These are phyloP conservation scores for Barnettozyma siamensis DNA, from an alignment of 805 yeast genomes.

Conservation along the genomic window DNA sequence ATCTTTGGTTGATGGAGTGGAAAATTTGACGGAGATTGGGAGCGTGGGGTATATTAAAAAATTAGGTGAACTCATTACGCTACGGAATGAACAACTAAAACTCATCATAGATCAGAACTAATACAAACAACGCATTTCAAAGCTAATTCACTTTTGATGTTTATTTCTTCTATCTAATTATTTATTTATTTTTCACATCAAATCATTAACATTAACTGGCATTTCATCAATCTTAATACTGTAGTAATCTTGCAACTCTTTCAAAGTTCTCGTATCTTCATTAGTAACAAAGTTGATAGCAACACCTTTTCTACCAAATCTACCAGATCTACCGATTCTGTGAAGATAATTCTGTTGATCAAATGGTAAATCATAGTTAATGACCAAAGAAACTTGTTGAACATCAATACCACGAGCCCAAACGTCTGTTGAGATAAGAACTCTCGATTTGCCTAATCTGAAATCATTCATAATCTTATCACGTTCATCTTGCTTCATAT, in stretches of 20 bases:
- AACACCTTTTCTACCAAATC: conserved; percentile 98
- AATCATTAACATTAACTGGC: conserved; percentile 67
- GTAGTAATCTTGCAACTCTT: conserved; percentile 71
- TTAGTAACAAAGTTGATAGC: conserved; percentile 90
- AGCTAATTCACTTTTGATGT: neutral
- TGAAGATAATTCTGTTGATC: conserved; percentile 95
- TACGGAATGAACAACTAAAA: conserved; percentile 18
- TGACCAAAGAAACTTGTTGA: conserved; percentile 93
- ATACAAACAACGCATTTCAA: neutral
- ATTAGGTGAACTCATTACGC: conserved; percentile 15
- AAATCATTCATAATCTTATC: conserved; percentile 94
- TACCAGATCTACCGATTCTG: conserved; percentile 96
- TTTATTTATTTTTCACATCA: conserved; percentile 13
- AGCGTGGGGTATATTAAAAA: conserved; percentile 14
- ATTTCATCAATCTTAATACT: conserved; percentile 69
- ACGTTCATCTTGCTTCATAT: conserved; percentile 91
- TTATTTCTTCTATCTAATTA: neutral
- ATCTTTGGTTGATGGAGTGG: conserved; percentile 8
- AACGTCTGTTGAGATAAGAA: conserved; percentile 91
- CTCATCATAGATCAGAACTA: conserved; percentile 4
- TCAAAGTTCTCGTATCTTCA: conserved; percentile 67
- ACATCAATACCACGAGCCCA: conserved; percentile 99
- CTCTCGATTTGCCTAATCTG: conserved; percentile 89
- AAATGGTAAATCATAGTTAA: conserved; percentile 89
- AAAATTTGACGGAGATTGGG: conserved; percentile 7